Base-by-base conservation (phyloP, 352 stramenopile species). In the Globisporangium carolinianum region DNA sequence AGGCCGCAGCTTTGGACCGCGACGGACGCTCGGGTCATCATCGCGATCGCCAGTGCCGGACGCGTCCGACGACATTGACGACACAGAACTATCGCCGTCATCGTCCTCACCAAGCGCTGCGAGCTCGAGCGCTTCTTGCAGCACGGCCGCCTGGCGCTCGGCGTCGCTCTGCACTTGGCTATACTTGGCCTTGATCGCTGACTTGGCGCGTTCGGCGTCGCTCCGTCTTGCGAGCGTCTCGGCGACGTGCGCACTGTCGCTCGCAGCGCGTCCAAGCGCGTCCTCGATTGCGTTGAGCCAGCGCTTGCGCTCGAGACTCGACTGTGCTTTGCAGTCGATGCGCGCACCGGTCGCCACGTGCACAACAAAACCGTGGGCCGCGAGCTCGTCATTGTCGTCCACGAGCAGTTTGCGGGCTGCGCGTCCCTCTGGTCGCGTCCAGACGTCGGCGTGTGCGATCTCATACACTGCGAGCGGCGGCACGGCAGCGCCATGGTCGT, bases 271-370 rank as follows among this genome's bases (percentile, higher is more conserved):
- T 1, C 41, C 4, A 35, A 90, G 39, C 45, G 82, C 60, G 17
- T 90, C 79, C 53, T 88, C 70, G 12, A 90, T 71, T 0, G 79
- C 75, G 47, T 90, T 83, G 6, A 85, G 53, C 79, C 79, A 87
- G 35, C 79, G 71, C 56, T 89, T 89, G 36, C 75, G 69, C 46
- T 89, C 79, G 8, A 89, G 67, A 66, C 69, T 82, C 8, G 76
- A 86, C 7, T 76, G 75, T 8, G 73, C 71, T 59, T 76, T 76
- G 61, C 75, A 87, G 15, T 79, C 72, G n/a, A 84, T 53, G 8
- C 73, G 47, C 12, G 60, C 60, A 1, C 66, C 74, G 1, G 58
- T 58, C 37, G 61, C 61, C 32, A 75, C 68, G 35, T 58, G 53
- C 7, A 82, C 58, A 0, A 54, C 64, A 42, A 79, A 77, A 0